These are phyloP conservation scores for Aspergillus viridinutans DNA, from an alignment of 2,329 filamentous ascomycete species.

Conservation along the genomic window DNA sequence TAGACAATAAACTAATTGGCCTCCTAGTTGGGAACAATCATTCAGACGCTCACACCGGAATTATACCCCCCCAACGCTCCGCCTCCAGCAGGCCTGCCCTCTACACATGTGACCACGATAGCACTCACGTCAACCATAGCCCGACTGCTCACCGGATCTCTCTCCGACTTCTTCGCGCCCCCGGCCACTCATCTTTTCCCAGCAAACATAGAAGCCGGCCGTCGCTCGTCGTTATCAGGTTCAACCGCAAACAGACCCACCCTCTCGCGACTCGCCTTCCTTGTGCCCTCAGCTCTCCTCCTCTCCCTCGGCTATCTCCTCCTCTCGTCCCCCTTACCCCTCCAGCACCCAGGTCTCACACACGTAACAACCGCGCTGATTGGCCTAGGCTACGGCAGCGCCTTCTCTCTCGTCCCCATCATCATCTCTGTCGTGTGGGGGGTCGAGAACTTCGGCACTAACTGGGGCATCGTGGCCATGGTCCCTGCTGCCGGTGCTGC, in stretches of 20 bases:
- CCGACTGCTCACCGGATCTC: constrained; percentile 79
- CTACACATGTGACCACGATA: constrained; percentile 87
- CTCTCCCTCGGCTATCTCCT: constrained; percentile 72
- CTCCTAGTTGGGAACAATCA: constrained; percentile 71
- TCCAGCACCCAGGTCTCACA: constrained; percentile 74
- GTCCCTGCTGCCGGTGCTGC: constrained; percentile 83
- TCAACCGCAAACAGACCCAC: constrained; percentile 39
- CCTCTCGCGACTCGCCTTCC: constrained; percentile 75
- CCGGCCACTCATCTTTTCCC: constrained; percentile 58
- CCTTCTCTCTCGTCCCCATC: constrained; percentile 85
- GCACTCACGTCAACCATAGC: constrained; percentile 87
- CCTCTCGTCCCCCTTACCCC: constrained; percentile 74
- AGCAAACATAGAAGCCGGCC: constrained; percentile 43
- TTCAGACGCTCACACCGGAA: constrained; percentile 73
- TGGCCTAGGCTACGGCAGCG: constrained; percentile 86
- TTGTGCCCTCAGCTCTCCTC: constrained; percentile 69
- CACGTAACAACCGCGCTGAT: constrained; percentile 80
- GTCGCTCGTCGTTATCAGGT: constrained; percentile 28
- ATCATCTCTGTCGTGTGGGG: constrained; percentile 98
- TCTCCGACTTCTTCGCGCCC: constrained; percentile 82
- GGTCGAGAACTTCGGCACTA: constrained; percentile 96
- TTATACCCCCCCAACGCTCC: constrained; percentile 48
- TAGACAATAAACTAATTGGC: neutral
- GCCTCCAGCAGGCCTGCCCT: constrained; percentile 58
- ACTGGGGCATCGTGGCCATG: constrained; percentile 94